Base-by-base conservation (phyloP, 352 stramenopile species). In the Pythium utonaiense region DNA sequence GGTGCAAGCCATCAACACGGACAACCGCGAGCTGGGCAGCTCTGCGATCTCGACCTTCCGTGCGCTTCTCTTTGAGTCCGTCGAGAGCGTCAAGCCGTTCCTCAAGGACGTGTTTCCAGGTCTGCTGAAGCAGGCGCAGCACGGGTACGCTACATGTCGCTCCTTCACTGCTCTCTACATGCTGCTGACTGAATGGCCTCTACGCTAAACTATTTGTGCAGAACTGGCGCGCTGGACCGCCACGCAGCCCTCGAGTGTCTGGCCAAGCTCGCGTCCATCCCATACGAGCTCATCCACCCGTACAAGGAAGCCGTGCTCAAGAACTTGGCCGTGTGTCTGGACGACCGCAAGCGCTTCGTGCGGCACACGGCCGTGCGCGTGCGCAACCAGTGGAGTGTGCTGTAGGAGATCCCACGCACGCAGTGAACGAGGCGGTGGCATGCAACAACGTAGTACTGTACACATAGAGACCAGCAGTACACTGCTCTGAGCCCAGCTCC, bases 371-470 rank as follows among this genome's bases (percentile, higher is more conserved):
- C 87, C 3, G 89, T 95, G 53, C 82, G 86, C n/a, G 84, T 96
- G 57, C 86, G 89, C 60, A 97, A 97, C 75, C 72, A 89, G 65
- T 97, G 89, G 89, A 92, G 88, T 56, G 80, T 97, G 40, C 71
- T 96, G 62, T 95, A 88, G 73, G 36, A 36, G 3, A 16, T 3
- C n/a, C n/a, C 27, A 36, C 27, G 25, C 42, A 40, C 22, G 42
- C 53, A 24, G 21, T 33, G 28, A n/a, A n/a, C n/a, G 28, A 33
- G 28, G 28, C 9, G 28, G 28, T 9, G 5, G 28, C 28, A 33
- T 33, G 9, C 28, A n/a, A 33, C 28, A 33, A 5, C 9, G 28
- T 9, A 33, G 5, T 9, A 33, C 5, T 9, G 28, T 33, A 33
- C 28, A 33, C 28, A 33, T 33, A 33, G 28, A 33, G 28, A 33